phyloP scores from a whole-genome alignment of 495 filamentous ascomycete species.

The Oidiodendron maius region DNA sequence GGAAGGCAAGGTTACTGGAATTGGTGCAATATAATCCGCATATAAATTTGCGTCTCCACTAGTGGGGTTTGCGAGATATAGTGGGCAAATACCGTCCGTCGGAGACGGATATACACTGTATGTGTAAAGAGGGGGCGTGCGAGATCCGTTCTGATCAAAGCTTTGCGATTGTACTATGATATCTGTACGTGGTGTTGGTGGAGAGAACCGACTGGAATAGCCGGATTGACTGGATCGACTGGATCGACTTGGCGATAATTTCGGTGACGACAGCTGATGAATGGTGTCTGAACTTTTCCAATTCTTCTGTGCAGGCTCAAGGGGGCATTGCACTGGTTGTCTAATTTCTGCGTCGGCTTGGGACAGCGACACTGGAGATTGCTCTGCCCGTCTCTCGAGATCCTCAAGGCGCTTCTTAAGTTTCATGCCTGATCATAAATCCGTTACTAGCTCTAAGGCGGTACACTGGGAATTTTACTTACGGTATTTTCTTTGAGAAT shows the following conservation, averaged over 20 bases:
- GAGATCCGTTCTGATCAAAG: constrained; percentile 55
- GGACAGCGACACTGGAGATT: constrained; percentile 57
- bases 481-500: constrained; percentile 98
- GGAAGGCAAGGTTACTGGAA: constrained; percentile 59
- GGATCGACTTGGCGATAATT: constrained; percentile 40
- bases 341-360: constrained; percentile 25
- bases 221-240: too few species aligned
- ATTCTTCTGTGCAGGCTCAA: constrained; percentile 10
- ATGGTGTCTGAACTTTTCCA: constrained; percentile 25
- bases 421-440: constrained; percentile 73
- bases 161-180: constrained; percentile 37
- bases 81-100: constrained; percentile 58
- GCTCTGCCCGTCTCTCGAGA: constrained; percentile 85
- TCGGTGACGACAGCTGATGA: constrained; percentile 32
- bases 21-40: constrained; percentile 53
- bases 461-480: constrained; percentile 36
- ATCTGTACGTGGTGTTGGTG: constrained; percentile 46
- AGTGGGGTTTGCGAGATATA: constrained; percentile 60
- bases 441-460: background rate
- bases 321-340: constrained; percentile 14
- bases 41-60: constrained; percentile 49
- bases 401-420: constrained; percentile 96
- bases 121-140: constrained; percentile 64
- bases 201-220: too few species aligned
- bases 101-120: constrained; percentile 66